Evolutionary conservation across 257 asterid genomes (phyloP).

Genomic region (Solanum boliviense): DNA sequence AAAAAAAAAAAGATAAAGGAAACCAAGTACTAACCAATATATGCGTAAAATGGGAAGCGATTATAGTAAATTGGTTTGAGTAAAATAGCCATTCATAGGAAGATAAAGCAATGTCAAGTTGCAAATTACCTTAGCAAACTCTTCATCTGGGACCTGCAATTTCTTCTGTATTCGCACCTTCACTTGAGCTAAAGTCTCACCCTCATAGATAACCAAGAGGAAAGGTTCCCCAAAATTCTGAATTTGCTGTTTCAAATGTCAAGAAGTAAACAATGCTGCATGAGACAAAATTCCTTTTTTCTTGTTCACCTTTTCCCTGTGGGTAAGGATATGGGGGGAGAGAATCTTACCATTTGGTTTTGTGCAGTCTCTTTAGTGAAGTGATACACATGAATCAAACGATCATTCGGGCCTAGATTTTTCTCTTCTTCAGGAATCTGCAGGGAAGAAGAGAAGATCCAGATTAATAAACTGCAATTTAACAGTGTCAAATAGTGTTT

Average conservation of each 20-base stretch:
- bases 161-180: constrained; percentile 41
- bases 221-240: constrained; percentile 57
- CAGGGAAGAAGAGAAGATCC: not conserved
- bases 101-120: not conserved
- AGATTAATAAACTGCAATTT: not conserved
- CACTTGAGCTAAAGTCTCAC: constrained; percentile 32
- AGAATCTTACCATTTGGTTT: constrained; percentile 38
- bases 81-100: not conserved
- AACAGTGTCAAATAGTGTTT: not conserved
- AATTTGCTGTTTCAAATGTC: constrained; percentile 22
- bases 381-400: constrained; percentile 56
- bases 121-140: constrained; percentile 30
- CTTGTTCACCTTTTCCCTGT: not conserved
- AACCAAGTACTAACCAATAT: not conserved
- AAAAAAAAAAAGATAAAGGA: not conserved
- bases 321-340: not conserved
- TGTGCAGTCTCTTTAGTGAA: constrained; percentile 36
- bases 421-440: constrained; percentile 50
- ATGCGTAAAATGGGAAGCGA: not conserved
- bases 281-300: not conserved
- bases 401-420: constrained; percentile 22
- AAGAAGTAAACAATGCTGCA: not conserved
- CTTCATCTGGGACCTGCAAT: constrained; percentile 44
- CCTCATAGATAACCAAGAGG: constrained; percentile 38
- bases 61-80: not conserved